These are phyloP conservation scores for Rhizopus delemar DNA, from an alignment of 371 early-diverging fungal species.

Conservation along the genomic window DNA sequence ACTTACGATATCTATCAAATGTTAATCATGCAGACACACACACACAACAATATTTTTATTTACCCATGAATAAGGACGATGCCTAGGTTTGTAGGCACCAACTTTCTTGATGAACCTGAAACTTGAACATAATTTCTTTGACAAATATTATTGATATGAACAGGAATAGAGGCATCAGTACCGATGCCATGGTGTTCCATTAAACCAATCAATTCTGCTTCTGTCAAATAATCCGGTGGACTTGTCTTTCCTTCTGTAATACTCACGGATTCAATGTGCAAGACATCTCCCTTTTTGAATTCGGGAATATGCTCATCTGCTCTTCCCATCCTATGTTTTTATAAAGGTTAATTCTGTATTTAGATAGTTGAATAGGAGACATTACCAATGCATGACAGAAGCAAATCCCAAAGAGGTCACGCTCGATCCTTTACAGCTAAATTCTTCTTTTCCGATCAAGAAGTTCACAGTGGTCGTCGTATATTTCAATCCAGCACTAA, in stretches of 20 bases:
- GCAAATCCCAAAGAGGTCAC: constrained; percentile 52
- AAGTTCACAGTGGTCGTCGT: constrained; percentile 53
- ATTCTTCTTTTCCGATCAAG: constrained; percentile 53
- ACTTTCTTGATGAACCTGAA: constrained; percentile 32
- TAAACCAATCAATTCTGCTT: constrained; percentile 66
- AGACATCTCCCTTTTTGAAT: constrained; percentile 39
- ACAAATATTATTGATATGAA: constrained; percentile 76
- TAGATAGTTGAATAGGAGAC: not conserved
- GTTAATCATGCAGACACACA: not conserved
- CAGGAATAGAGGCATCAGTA: constrained; percentile 80
- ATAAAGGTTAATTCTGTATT: not conserved
- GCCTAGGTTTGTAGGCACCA: constrained; percentile 55
- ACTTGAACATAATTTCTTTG: constrained; percentile 64
- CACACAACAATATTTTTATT: not conserved
- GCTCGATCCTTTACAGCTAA: constrained; percentile 45
- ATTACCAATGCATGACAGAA: constrained; percentile 55
- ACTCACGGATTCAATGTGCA: constrained; percentile 23
- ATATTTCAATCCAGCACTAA: constrained; percentile 61
- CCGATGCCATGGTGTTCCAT: constrained; percentile 79
- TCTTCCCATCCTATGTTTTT: constrained; percentile 25
- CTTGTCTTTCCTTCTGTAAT: constrained; percentile 61
- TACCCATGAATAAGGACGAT: constrained; percentile 60
- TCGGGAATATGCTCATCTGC: constrained; percentile 54
- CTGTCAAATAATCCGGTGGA: constrained; percentile 69
- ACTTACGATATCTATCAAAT: constrained; percentile 37